phyloP scores from a whole-genome alignment of 306 rosid species.

The Glycyrrhiza uralensis region DNA sequence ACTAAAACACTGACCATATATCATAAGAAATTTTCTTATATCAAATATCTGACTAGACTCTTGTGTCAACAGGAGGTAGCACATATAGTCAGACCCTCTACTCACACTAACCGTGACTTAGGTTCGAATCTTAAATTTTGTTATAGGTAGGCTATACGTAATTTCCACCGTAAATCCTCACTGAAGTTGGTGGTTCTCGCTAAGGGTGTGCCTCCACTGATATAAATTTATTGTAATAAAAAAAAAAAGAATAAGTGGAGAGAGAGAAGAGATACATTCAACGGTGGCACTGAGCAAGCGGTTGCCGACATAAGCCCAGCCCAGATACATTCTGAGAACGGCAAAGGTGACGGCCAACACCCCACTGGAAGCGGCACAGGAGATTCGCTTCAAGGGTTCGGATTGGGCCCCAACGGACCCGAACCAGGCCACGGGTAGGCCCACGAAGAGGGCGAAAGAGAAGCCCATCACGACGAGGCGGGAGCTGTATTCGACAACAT shows the following conservation, averaged over 20 bases:
- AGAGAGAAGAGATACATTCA: constrained; percentile 54
- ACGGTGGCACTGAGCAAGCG: constrained; percentile 95
- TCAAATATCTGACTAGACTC: no score
- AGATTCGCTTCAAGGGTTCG: constrained; percentile 54
- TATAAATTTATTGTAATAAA: neutral
- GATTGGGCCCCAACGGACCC: constrained; percentile 70
- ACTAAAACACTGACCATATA: neutral
- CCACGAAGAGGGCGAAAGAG: constrained; percentile 64
- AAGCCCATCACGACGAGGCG: constrained; percentile 66
- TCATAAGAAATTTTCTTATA: neutral
- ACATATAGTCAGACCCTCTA: no score
- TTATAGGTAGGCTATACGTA: no score
- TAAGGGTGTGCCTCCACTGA: no score
- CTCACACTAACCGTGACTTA: no score
- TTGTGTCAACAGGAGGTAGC: no score
- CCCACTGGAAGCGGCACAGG: constrained; percentile 73
- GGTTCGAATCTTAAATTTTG: no score
- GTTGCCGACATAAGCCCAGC: constrained; percentile 96
- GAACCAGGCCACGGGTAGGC: constrained; percentile 82
- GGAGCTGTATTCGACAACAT: constrained; percentile 57
- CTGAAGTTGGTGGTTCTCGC: no score
- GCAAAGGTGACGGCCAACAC: constrained; percentile 62
- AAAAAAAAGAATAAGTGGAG: neutral
- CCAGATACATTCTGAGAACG: constrained; percentile 86
- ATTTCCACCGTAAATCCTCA: no score